These are phyloP conservation scores for Neurospora terricola DNA, from an alignment of 495 filamentous ascomycete genomes.

Conservation along the genomic window DNA sequence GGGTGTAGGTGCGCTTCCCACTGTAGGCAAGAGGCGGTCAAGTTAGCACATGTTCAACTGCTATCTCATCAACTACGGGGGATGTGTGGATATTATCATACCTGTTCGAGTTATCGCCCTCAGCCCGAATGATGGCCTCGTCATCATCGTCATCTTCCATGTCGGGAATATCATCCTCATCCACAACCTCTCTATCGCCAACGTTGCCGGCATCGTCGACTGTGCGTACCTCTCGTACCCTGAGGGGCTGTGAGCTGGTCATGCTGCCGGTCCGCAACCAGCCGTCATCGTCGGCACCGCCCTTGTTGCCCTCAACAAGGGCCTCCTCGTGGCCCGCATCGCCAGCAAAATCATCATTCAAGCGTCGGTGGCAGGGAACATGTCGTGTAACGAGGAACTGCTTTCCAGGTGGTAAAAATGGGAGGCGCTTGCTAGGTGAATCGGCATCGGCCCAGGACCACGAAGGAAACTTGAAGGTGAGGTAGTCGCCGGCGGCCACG, in stretches of 20 bases:
- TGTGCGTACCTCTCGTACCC: constrained; percentile 71
- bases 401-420: constrained; percentile 78
- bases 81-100: constrained; percentile 35
- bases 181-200: constrained; percentile 60
- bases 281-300: constrained; percentile 65
- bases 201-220: constrained; percentile 73
- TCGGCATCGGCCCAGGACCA: constrained; percentile 97
- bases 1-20: constrained; percentile 80
- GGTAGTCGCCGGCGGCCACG: constrained; percentile 88
- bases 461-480: constrained; percentile 97
- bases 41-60: constrained; percentile 3
- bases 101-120: constrained; percentile 52
- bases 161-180: constrained; percentile 88
- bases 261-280: constrained; percentile 82
- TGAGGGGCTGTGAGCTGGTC: constrained; percentile 59
- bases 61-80: neutral
- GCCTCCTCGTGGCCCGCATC: constrained; percentile 77
- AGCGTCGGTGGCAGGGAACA: constrained; percentile 81
- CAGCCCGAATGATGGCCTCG: constrained; percentile 86
- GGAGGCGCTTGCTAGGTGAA: constrained; percentile 59
- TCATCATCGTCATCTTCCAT: constrained; percentile 99
- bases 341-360: constrained; percentile 88
- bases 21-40: constrained; percentile 31
- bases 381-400: constrained; percentile 93
- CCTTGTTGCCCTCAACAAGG: constrained; percentile 56